Percentiles rank a stretch among this genome's conserved stretches.
Conservation (phyloP, 164 flowering plant genomes). For the Vitis riparia region DNA sequence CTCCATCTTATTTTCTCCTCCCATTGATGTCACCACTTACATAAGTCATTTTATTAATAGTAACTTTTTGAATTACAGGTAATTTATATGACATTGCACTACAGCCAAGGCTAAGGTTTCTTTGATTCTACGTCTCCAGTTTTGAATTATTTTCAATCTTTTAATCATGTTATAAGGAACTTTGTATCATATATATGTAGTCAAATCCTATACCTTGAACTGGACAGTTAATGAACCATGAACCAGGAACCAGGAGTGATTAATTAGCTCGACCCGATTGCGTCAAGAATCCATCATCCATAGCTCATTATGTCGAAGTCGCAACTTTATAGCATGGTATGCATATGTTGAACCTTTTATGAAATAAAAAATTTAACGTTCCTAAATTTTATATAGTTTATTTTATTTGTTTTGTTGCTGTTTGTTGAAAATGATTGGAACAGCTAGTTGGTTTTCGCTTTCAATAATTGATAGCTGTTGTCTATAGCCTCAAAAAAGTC, state of each 20-base stretch:
- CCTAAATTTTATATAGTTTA: not conserved
- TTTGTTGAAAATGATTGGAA: slow-evolving; percentile 7
- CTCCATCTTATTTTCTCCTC: not conserved
- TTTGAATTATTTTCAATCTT: not conserved
- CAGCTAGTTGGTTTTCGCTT: not conserved
- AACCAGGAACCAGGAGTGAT: too few species aligned
- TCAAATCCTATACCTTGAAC: too few species aligned
- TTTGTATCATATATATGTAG: too few species aligned
- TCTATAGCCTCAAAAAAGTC: not conserved
- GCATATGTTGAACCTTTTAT: too few species aligned
- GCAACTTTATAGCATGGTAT: too few species aligned
- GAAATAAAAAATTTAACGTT: not conserved
- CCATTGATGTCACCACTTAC: slow-evolving; percentile 19
- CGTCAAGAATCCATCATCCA: too few species aligned
- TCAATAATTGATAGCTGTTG: not conserved
- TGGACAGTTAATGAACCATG: too few species aligned
- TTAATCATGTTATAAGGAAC: too few species aligned
- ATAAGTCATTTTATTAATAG: not conserved
- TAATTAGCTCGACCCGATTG: too few species aligned
- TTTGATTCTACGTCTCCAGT: not conserved
- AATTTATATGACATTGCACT: not conserved
- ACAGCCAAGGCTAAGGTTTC: not conserved
- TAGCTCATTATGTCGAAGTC: too few species aligned
- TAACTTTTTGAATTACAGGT: not conserved
- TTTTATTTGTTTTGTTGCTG: slow-evolving; percentile 6